Base-by-base conservation (phyloP, 2,329 filamentous ascomycete species). In the Colletotrichum higginsianum region DNA sequence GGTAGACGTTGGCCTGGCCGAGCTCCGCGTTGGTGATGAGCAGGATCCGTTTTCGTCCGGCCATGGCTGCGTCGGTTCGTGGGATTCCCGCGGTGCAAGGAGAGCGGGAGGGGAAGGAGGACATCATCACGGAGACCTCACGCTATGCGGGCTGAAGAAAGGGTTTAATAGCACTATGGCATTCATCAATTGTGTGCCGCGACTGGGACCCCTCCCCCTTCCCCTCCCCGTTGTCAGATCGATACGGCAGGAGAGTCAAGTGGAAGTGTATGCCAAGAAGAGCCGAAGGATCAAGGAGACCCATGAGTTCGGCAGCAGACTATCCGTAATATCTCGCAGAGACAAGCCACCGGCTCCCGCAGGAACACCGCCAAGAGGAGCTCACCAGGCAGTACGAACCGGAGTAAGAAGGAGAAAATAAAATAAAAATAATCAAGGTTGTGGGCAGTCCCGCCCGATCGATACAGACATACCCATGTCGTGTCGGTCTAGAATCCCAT, bases 1-100 rank as follows among this genome's bases (percentile, higher is more conserved):
- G 72, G 61, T 75, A 75, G 7, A 78, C 73, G 46, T 77, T 77
- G 23, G 76, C 74, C 52, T 78, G 76, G 2, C 75, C 76, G 40
- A 66, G 65, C 47, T 78, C 75, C 0, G 74, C 62, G 67, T 78
- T 77, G 11, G 71, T 74, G 9, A 74, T 64, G 6, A 78, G 63
- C 2, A 78, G 57, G 0, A 77, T 55, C 57, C 52, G 63, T 47
- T 67, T 66, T 6, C 18, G 26, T 38, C 30, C 30, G 21, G 56
- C 21, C 50, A 56, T 67, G 30, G 23, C 46, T n/a, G 26, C 26
- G 26, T 42, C 49, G 49, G 26, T 2, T n/a, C 21, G 16, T 35
- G n/a, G 0, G 9, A 38, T 53, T 15, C 23, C n/a, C 21, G 8
- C 13, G 21, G 16, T 15, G 13, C 30, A n/a, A 4, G 16, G 15